phyloP scores from a whole-genome alignment of 2,329 filamentous ascomycete species.

The Dryadomyces quercivorus region DNA sequence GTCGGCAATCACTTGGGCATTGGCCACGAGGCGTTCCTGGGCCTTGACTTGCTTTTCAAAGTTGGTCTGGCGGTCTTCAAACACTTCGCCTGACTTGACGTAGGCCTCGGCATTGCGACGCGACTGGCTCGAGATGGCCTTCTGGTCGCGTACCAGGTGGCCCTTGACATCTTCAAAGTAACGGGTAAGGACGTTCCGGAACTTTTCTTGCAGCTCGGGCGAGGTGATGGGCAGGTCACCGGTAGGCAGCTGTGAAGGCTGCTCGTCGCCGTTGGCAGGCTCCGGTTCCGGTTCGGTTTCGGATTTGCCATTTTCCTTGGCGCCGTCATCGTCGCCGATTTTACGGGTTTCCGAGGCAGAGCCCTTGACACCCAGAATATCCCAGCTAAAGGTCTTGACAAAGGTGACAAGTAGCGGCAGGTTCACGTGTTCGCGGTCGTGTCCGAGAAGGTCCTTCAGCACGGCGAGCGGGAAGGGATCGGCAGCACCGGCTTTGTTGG shows the following conservation, averaged over 20 bases:
- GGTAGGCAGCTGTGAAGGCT: neutral
- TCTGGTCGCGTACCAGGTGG: constrained; percentile 84
- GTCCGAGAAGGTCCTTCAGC: constrained; percentile 88
- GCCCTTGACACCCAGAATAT: constrained; percentile 71
- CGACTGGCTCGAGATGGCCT: constrained; percentile 72
- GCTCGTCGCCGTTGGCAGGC: constrained; percentile 22
- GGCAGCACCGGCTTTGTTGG: constrained; percentile 52
- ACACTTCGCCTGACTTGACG: constrained; percentile 95
- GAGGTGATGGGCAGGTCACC: constrained; percentile 52
- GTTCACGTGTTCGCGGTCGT: constrained; percentile 87
- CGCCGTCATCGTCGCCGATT: constrained; percentile 64
- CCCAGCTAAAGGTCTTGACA: constrained; percentile 93
- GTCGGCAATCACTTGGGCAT: constrained; percentile 85
- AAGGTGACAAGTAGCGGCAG: constrained; percentile 87
- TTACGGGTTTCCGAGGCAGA: constrained; percentile 68
- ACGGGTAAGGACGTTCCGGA: constrained; percentile 69
- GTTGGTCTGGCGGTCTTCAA: constrained; percentile 91
- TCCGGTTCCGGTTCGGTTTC: constrained; percentile 31
- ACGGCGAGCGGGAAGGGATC: constrained; percentile 96
- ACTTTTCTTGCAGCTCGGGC: constrained; percentile 69
- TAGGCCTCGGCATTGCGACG: constrained; percentile 96
- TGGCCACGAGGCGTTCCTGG: constrained; percentile 80
- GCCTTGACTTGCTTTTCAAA: constrained; percentile 90
- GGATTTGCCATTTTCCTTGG: constrained; percentile 11
- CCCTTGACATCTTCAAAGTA: constrained; percentile 91